phyloP scores from a whole-genome alignment of 441 rosid genomes.

The Capsella rubella region DNA sequence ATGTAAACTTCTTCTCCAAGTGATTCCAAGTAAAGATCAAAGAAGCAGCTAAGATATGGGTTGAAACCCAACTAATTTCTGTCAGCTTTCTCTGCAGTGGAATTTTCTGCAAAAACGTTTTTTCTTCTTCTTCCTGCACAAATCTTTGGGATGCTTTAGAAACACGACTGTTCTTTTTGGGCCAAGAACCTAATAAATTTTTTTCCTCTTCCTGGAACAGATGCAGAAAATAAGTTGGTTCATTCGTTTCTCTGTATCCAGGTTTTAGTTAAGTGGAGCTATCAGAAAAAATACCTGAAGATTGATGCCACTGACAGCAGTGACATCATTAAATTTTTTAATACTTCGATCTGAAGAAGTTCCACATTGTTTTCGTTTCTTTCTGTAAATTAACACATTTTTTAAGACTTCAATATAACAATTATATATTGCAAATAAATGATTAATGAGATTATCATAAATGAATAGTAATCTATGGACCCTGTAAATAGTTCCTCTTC shows the following conservation, averaged over 20 bases:
- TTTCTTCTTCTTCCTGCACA: slow-evolving; percentile 88
- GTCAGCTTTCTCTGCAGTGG: slow-evolving; percentile 84
- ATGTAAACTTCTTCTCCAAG: slow-evolving; percentile 38
- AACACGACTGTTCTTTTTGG: slow-evolving; percentile 72
- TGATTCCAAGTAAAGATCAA: slow-evolving; percentile 25
- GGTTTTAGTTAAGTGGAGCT: not conserved
- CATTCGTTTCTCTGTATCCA: slow-evolving; percentile 11
- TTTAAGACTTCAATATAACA: slow-evolving; percentile 22
- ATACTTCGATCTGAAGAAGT: slow-evolving; percentile 69
- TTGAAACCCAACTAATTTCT: slow-evolving; percentile 70
- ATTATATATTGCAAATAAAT: slow-evolving; percentile 2
- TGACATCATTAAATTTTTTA: slow-evolving; percentile 87
- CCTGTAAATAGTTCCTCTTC: slow-evolving; percentile 4
- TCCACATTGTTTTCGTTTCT: slow-evolving; percentile 83
- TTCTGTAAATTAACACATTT: slow-evolving; percentile 51
- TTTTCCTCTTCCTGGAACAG: slow-evolving; percentile 83
- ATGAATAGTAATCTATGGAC: not conserved
- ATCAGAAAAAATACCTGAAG: slow-evolving; percentile 60
- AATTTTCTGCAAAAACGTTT: slow-evolving; percentile 69
- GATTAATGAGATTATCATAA: not conserved
- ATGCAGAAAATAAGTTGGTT: slow-evolving; percentile 32
- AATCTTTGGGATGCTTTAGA: slow-evolving; percentile 76
- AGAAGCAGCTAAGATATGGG: slow-evolving; percentile 42
- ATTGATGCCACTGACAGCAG: slow-evolving; percentile 93
- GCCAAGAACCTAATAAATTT: slow-evolving; percentile 65